Percentiles rank a stretch among this genome's conserved stretches.
These are phyloP conservation scores for Xylaria sp. DNA, from an alignment of 2,329 filamentous ascomycete genomes.

Conservation along the genomic window DNA sequence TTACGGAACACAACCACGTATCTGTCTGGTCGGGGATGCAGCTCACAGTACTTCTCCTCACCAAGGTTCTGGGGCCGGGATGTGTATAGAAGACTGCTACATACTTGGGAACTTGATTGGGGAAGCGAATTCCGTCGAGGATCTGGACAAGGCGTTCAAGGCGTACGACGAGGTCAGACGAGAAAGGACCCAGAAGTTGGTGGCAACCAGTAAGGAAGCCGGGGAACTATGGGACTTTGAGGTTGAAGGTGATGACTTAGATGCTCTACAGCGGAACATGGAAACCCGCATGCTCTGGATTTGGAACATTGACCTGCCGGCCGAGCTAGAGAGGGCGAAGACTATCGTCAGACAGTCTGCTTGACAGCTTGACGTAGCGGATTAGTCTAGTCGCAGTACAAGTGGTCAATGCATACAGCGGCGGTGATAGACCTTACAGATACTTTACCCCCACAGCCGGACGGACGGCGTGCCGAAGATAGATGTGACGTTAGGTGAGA, in stretches of 20 bases:
- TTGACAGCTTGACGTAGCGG: conserved; percentile 7
- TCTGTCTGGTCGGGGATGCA: conserved; percentile 68
- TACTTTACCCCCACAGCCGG: neutral
- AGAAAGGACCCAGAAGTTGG: conserved; percentile 59
- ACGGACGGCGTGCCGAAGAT: neutral
- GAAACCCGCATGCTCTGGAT: conserved; percentile 50
- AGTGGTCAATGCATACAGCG: neutral
- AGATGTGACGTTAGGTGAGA: neutral
- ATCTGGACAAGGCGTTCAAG: conserved; percentile 58
- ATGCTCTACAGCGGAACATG: conserved; percentile 51
- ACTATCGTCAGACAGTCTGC: conserved; percentile 45
- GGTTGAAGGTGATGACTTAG: conserved; percentile 49
- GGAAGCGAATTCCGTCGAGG: conserved; percentile 47
- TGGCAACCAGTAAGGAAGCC: conserved; percentile 59
- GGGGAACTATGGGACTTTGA: conserved; percentile 58
- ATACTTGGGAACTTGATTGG: conserved; percentile 56
- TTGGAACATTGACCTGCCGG: conserved; percentile 49
- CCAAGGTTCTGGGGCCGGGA: conserved; percentile 67
- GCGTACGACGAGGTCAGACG: conserved; percentile 62
- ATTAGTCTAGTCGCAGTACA: neutral
- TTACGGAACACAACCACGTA: conserved; percentile 48
- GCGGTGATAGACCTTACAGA: neutral
- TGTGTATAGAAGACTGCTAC: conserved; percentile 64
- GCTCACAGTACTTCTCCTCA: conserved; percentile 71
- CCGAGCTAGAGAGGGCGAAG: conserved; percentile 52